Evolutionary conservation across 805 yeast species (phyloP).

Genomic region (Zygotorulaspora florentina): DNA sequence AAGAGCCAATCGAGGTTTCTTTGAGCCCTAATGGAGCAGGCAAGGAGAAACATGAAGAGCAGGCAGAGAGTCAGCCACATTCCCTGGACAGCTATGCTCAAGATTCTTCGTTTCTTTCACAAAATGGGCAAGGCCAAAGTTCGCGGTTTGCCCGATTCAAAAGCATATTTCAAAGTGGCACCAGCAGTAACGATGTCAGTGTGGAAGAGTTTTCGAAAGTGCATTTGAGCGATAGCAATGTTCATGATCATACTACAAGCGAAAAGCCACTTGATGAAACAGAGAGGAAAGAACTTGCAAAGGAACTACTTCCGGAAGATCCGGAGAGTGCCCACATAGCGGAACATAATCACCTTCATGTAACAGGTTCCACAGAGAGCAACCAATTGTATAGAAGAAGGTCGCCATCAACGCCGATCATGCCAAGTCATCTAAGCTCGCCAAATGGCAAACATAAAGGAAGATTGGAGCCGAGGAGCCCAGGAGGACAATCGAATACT

Average conservation of each 20-base stretch:
- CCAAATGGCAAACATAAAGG: slow-evolving; percentile 6
- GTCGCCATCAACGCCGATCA: slow-evolving; percentile 25
- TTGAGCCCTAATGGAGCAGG: slow-evolving; percentile 1
- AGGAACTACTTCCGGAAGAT: neutral
- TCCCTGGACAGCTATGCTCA: slow-evolving; percentile 3
- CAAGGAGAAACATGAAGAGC: slow-evolving; percentile 1
- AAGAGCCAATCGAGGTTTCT: slow-evolving; percentile 5
- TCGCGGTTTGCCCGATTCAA: slow-evolving; percentile 23
- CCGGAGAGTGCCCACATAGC: neutral
- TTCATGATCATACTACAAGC: neutral
- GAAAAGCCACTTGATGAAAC: neutral
- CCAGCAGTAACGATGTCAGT: slow-evolving; percentile 3
- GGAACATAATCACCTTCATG: slow-evolving; percentile 2
- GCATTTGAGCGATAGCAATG: neutral
- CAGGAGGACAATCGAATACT: slow-evolving; percentile 6
- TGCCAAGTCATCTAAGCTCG: slow-evolving; percentile 17
- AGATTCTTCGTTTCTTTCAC: slow-evolving; percentile 2
- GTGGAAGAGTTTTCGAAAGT: neutral
- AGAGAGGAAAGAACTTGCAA: neutral
- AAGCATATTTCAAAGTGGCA: slow-evolving; percentile 18
- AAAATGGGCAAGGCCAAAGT: slow-evolving; percentile 8
- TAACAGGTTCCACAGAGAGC: slow-evolving; percentile 5
- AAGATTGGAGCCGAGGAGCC: slow-evolving; percentile 10
- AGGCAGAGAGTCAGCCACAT: neutral
- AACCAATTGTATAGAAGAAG: slow-evolving; percentile 13